Evolutionary conservation across 169 alveolate species (phyloP).

Genomic region (Amoebophrya sp.): DNA sequence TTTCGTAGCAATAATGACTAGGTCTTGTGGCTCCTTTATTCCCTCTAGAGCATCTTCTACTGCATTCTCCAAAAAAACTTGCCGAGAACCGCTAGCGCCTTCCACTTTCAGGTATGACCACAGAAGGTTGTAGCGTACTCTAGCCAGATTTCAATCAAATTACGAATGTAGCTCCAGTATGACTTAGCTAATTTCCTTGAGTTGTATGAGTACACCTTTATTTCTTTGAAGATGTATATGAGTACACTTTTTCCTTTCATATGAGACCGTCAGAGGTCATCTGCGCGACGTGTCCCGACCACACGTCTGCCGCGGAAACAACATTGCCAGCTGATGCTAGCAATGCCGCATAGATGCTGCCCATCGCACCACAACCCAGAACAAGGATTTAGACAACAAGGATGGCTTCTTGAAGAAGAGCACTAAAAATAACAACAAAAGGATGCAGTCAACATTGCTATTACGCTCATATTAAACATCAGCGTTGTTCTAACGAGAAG

Average conservation of each 20-base stretch:
- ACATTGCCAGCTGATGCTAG: neutral
- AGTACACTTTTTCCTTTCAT: too few species aligned
- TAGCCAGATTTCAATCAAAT: too few species aligned
- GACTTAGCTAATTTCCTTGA: too few species aligned
- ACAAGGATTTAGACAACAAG: neutral
- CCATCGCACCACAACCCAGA: neutral
- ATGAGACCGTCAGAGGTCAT: neutral
- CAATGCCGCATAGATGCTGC: neutral
- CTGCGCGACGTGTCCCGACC: neutral
- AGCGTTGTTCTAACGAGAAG: neutral
- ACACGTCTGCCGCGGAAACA: neutral
- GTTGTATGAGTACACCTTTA: too few species aligned
- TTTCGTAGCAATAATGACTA: neutral
- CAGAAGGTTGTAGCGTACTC: too few species aligned
- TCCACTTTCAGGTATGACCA: neutral
- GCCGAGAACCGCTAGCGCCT: neutral
- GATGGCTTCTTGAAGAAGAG: neutral
- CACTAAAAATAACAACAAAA: too few species aligned
- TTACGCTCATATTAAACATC: neutral
- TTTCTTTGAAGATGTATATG: too few species aligned
- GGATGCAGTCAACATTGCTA: neutral
- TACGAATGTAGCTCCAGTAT: too few species aligned
- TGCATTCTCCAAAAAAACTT: neutral
- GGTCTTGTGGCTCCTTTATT: neutral
- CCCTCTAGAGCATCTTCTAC: neutral